Evolutionary conservation across 192 early-diverging fungal genomes (phyloP), one percentile per base, ranked within the genome.

Genomic region (Endogone sp.): DNA sequence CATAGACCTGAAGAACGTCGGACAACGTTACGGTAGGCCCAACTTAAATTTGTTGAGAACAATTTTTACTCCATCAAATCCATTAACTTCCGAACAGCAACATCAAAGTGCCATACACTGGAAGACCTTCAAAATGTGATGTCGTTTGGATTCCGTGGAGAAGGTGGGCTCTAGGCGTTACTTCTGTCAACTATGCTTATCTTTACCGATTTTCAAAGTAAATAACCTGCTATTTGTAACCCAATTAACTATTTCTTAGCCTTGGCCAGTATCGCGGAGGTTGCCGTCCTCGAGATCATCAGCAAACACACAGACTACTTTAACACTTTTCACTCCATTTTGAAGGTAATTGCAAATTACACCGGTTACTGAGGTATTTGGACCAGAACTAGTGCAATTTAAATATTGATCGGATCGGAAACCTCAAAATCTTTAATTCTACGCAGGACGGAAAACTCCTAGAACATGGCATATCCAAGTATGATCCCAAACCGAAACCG

Each of bases 141-240:
- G 6, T 84, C 86, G 6, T 89, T 83, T 78, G 90, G 90, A 6
- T 91, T 88, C 56, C 80, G 90, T 4, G 90, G 90, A n/a, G 88
- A 91, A 85, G 89, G 88, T 89, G 69, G 28, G 25, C 37, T 29
- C n/a, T n/a, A n/a, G n/a, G n/a, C n/a, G n/a, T n/a, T n/a, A n/a
- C n/a, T n/a, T n/a, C n/a, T n/a, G n/a, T n/a, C n/a, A n/a, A n/a
- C n/a, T n/a, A n/a, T n/a, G n/a, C n/a, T n/a, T n/a, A n/a, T n/a
- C n/a, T n/a, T n/a, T n/a, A n/a, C n/a, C n/a, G n/a, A n/a, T n/a
- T n/a, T n/a, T n/a, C n/a, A n/a, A n/a, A n/a, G n/a, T n/a, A n/a
- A n/a, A n/a, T n/a, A n/a, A n/a, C n/a, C n/a, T n/a, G n/a, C n/a
- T n/a, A n/a, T n/a, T n/a, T n/a, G n/a, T n/a, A n/a, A n/a, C n/a